phyloP scores from a whole-genome alignment of 2,329 filamentous ascomycete genomes.

The Neonectria neomacrospora region DNA sequence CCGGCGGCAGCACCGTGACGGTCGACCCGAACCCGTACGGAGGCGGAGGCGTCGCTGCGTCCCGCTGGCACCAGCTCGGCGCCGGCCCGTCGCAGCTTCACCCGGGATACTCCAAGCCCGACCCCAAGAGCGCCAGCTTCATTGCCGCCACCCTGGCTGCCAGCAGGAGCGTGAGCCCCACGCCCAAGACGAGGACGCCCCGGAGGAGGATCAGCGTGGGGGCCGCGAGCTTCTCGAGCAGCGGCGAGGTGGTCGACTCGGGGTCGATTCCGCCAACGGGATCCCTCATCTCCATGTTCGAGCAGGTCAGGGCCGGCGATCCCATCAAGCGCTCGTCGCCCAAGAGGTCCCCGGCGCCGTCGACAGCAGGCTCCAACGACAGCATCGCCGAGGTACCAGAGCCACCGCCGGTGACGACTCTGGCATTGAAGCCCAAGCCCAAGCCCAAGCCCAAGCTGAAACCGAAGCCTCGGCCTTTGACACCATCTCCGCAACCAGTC shows the following conservation, averaged over 20 bases:
- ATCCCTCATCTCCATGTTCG: constrained; percentile 76
- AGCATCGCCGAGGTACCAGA: constrained; percentile 30
- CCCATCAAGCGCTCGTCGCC: constrained; percentile 49
- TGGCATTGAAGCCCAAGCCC: constrained; percentile 42
- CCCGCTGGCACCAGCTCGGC: constrained; percentile 42
- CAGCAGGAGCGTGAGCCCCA: constrained; percentile 60
- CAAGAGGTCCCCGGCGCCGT: constrained; percentile 32
- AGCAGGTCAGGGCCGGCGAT: constrained; percentile 57
- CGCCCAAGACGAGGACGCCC: constrained; percentile 41
- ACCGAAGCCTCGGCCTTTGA: constrained; percentile 40
- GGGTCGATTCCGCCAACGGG: constrained; percentile 70
- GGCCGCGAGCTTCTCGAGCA: constrained; percentile 42
- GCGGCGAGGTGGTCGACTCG: constrained; percentile 56
- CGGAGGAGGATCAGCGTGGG: constrained; percentile 48
- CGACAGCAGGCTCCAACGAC: constrained; percentile 22
- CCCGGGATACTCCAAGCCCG: constrained; percentile 39
- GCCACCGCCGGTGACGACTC: constrained; percentile 6
- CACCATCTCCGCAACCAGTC: constrained; percentile 35
- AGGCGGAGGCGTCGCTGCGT: constrained; percentile 35
- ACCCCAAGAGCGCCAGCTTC: constrained; percentile 65
- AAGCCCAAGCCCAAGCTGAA: constrained; percentile 38
- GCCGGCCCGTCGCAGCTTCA: constrained; percentile 37
- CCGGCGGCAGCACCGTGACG: constrained; percentile 49
- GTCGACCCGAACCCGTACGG: constrained; percentile 38
- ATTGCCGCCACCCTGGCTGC: constrained; percentile 68